Conservation (phyloP, 192 early-diverging fungal genomes). For the Diversispora epigaea region DNA sequence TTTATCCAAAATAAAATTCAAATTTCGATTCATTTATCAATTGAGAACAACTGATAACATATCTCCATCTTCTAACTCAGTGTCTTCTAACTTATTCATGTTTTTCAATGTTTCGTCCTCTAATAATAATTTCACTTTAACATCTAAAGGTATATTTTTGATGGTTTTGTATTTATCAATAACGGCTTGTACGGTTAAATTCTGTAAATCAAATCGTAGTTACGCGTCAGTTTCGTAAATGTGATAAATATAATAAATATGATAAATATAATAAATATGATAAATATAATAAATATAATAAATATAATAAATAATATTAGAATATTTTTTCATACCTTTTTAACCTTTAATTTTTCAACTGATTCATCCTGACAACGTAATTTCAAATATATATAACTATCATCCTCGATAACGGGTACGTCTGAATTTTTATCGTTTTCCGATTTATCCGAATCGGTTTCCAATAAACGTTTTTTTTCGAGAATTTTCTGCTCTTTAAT, state of each 20-base stretch:
- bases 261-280: not conserved
- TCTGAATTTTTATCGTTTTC: not conserved
- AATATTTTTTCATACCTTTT: conserved; percentile 12
- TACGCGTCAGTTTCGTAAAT: not conserved
- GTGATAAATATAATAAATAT: not conserved
- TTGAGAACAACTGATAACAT: conserved; percentile 36
- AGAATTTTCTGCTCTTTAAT: conserved; percentile 11
- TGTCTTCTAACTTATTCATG: conserved; percentile 43
- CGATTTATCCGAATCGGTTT: not conserved
- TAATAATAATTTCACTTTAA: conserved; percentile 46
- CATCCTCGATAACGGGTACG: not conserved
- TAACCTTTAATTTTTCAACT: conserved; percentile 30
- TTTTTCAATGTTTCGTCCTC: conserved; percentile 53
- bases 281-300: not conserved
- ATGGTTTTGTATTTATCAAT: conserved; percentile 48
- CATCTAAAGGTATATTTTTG: conserved; percentile 28
- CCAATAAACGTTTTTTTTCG: not conserved
- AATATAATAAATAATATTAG: no score
- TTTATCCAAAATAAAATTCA: not conserved
- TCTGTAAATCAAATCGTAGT: conserved; percentile 27
- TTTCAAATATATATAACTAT: conserved; percentile 27
- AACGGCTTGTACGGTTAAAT: conserved; percentile 46
- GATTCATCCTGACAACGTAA: conserved; percentile 7
- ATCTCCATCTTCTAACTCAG: conserved; percentile 62
- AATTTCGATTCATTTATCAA: not conserved